Evolutionary conservation across 78 protist genomes (phyloP), one percentile per base, ranked within the genome.

Genomic region (Dictyostelium firmibasis): DNA sequence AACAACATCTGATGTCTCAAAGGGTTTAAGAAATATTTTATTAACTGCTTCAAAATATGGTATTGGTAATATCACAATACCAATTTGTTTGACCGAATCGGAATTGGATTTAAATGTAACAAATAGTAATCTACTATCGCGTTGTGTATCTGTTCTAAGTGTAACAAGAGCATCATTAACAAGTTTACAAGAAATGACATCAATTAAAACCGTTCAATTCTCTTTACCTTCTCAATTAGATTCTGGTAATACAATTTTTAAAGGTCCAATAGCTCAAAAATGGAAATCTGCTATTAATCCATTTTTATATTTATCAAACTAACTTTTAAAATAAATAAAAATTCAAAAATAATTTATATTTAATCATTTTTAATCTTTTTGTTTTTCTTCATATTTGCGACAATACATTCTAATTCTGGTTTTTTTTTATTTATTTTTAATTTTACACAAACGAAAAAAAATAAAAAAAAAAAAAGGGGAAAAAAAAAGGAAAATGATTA

Each of bases 31-130:
- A 81, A 88, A 88, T 33, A 88, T 88, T n/a, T 23, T 88, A 10
- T 67, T 88, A 27, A 88, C 94, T 0, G 94, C 94, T 9, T 81
- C 87, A 16, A 88, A 88, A 47, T 88, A 88, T 88, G 94, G 94
- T 20, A 88, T 88, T 69, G 94, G 94, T 35, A 75, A 47, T 41
- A 31, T 88, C 2, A 88, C 94, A 3, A 88, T 88, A 20, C 94
- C 94, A 33, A 88, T 88, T 18, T 84, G 86, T 31, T 53, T 88
- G 11, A 88, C 94, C 8, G 94, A 88, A 4, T 43, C 94, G n/a
- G 94, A 88, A 27, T 36, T 44, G 4, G 94, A 88, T 25, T 18
- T 88, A 27, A 81, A 78, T 11, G 50, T 88, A 2, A 62, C 87
- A 2, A 64, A 41, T 29, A 23, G 10, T 27, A 41, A 47, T 23